phyloP scores from a whole-genome alignment of 345 rosid species.

The Populus pruinosa region DNA sequence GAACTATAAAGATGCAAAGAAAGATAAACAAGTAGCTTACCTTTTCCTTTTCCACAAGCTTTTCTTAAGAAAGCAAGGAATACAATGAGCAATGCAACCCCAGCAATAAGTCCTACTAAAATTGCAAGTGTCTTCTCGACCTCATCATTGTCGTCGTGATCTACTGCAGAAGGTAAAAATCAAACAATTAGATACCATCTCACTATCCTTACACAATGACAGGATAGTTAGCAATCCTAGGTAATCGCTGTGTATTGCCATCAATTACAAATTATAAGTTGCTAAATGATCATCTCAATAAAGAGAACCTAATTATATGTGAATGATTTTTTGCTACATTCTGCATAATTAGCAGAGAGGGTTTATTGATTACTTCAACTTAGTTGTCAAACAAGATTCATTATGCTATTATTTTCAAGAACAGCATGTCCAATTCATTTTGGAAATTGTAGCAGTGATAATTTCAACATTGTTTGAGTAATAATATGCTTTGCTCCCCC shows the following conservation, averaged over 20 bases:
- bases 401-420: background rate
- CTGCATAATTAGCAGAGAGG: background rate
- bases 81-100: conserved; percentile 69
- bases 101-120: conserved; percentile 79
- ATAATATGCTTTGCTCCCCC: background rate
- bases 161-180: conserved; percentile 9
- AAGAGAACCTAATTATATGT: background rate
- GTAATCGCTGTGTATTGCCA: background rate
- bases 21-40: conserved; percentile 20
- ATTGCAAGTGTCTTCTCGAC: conserved; percentile 90
- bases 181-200: background rate
- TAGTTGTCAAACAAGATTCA: background rate
- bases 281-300: background rate
- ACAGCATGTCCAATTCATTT: background rate
- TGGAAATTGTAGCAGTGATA: background rate
- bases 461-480: background rate
- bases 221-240: conserved; percentile 2
- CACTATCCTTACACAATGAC: background rate
- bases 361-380: background rate
- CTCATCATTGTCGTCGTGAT: conserved; percentile 54
- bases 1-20: background rate
- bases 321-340: background rate
- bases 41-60: conserved; percentile 55
- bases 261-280: background rate
- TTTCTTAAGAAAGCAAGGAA: conserved; percentile 66